Percentiles rank a stretch among this genome's conserved stretches.
Conservation (phyloP, 805 yeast species). For the Yamadazyma philogaea region DNA sequence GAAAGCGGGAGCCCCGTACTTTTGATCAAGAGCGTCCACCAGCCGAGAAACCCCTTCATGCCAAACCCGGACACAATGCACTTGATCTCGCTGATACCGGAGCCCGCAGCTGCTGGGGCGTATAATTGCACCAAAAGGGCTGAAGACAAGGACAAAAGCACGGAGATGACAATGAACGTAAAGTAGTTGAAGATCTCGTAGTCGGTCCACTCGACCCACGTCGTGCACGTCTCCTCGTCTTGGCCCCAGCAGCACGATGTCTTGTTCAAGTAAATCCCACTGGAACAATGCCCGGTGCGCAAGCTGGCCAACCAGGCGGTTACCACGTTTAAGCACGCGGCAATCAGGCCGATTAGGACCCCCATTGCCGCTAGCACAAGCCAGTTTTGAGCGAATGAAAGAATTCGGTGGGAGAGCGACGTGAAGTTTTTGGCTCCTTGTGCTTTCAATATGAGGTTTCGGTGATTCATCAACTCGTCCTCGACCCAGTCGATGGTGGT, state of each 20-base stretch:
- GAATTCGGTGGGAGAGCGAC: conserved; percentile 23
- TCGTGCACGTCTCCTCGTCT: conserved; percentile 46
- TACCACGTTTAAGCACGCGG: conserved; percentile 74
- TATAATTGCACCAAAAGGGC: conserved; percentile 64
- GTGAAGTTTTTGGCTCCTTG: conserved; percentile 11
- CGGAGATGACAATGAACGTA: conserved; percentile 57
- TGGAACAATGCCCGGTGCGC: conserved; percentile 73
- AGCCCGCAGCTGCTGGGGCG: conserved; percentile 93
- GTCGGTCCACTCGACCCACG: conserved; percentile 69
- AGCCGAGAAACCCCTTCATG: conserved; percentile 70
- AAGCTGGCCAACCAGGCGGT: conserved; percentile 85
- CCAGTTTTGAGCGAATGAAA: conserved; percentile 57
- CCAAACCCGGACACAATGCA: conserved; percentile 89
- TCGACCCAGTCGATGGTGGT: conserved; percentile 69
- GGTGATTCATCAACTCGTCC: conserved; percentile 53
- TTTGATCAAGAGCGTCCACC: conserved; percentile 70
- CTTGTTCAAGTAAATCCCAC: conserved; percentile 65
- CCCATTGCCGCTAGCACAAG: conserved; percentile 76
- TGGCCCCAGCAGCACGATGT: conserved; percentile 81
- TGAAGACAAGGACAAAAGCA: conserved; percentile 59
- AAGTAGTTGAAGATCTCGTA: conserved; percentile 47
- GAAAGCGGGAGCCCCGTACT: conserved; percentile 82
- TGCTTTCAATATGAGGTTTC: conserved; percentile 23
- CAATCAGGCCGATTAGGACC: conserved; percentile 71
- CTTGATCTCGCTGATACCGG: conserved; percentile 96